Percentiles rank a stretch among this genome's conserved stretches.
phyloP scores from a whole-genome alignment of 1,284 basidiomycete species.

The Vanrija sp. region DNA sequence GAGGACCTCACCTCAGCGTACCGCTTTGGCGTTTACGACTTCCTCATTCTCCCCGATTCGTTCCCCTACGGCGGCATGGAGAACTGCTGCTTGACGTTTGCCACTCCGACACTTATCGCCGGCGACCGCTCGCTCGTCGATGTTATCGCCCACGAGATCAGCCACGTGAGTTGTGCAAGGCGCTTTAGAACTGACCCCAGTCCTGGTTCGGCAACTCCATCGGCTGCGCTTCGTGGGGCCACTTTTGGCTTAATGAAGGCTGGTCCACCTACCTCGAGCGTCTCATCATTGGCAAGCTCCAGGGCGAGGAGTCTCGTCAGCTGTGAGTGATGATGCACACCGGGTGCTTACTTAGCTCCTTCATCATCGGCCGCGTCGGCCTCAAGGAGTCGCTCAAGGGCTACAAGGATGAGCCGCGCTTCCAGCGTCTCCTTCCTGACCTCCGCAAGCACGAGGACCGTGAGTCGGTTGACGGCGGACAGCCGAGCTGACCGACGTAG shows the following conservation, averaged over 20 bases:
- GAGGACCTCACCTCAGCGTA: slow-evolving; percentile 73
- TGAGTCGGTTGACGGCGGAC: slow-evolving; percentile 4
- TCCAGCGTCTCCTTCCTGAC: slow-evolving; percentile 80
- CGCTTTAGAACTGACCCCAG: slow-evolving; percentile 49
- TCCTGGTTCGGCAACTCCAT: slow-evolving; percentile 85
- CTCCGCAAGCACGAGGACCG: slow-evolving; percentile 57
- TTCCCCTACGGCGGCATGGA: slow-evolving; percentile 78
- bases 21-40: slow-evolving; percentile 83
- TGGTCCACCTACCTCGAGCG: slow-evolving; percentile 95
- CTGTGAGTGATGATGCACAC: slow-evolving; percentile 45
- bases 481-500: slow-evolving; percentile 36
- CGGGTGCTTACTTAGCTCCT: slow-evolving; percentile 33
- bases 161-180: slow-evolving; percentile 33
- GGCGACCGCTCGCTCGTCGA: slow-evolving; percentile 82
- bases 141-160: slow-evolving; percentile 65
- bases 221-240: slow-evolving; percentile 50
- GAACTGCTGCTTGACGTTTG: slow-evolving; percentile 71
- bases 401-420: slow-evolving; percentile 54
- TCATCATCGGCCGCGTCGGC: slow-evolving; percentile 55
- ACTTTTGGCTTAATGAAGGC: slow-evolving; percentile 90
- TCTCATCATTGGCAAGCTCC: slow-evolving; percentile 63
- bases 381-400: slow-evolving; percentile 67
- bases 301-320: slow-evolving; percentile 73
- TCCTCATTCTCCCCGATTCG: slow-evolving; percentile 85
- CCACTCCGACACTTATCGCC: slow-evolving; percentile 78